Base-by-base conservation (phyloP, 2,329 filamentous ascomycete genomes). In the Aspergillus fructus region DNA sequence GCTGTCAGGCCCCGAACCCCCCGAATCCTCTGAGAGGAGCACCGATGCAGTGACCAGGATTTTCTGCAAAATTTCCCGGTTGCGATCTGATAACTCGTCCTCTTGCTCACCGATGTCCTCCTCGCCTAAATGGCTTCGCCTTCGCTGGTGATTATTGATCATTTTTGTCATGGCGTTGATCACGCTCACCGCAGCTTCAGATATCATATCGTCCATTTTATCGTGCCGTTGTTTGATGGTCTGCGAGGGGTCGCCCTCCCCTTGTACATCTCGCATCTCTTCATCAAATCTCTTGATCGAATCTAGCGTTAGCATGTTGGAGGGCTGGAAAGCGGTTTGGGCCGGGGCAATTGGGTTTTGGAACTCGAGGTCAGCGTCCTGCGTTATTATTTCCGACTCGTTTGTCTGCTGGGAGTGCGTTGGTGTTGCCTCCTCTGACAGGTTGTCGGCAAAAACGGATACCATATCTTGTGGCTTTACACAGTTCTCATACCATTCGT, bases 401-500 rank as follows among this genome's bases (percentile, higher is more conserved):
- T 59, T 30, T 6, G 37, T 40, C 13, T 49, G 59, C 37, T 64
- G 65, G 27, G 30, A 30, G 15, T 65, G 65, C 3, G 58, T 45
- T 15, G 52, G 23, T 3, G 59, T 52, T 21, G 61, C 62, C 17
- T 63, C 62, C 13, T 53, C 61, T 7, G 63, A 59, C 41, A 59
- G 50, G 19, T 45, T 55, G 17, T 66, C 67, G 9, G 61, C 58
- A 30, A 62, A 43, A 8, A 58, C 58, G 23, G 59, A 53, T 17
- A 55, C 34, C 24, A 60, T 48, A 37, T 66, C 66, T 15, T 60
- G 62, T 8, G 61, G 62, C 19, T 66, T 67, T 13, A 66, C 58
- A 42, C 51, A 61, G 27, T 53, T 64, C 23, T 73, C 67, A 53
- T 74, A 75, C 74, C 75, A 77, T 46, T 71, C 59, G 30, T 64